phyloP scores from a whole-genome alignment of 495 filamentous ascomycete species.

The Penicillium taxi region DNA sequence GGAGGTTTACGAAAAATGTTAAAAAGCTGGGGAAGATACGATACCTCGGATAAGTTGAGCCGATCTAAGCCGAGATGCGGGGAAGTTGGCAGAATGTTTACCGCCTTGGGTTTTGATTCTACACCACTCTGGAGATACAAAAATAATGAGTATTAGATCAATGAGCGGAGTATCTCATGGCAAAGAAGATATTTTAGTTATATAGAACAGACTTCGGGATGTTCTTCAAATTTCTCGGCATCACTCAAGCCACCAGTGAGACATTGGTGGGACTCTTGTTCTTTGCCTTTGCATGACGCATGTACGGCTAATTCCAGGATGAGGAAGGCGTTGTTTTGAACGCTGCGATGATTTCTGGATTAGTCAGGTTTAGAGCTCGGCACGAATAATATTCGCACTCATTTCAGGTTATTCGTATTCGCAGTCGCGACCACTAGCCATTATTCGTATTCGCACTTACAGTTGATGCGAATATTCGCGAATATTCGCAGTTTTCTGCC shows the following conservation, averaged over 20 bases:
- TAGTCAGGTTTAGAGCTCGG: too few relatives aligned
- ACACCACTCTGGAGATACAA: not conserved
- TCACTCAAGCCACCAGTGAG: conserved; percentile 2
- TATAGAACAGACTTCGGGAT: too few relatives aligned
- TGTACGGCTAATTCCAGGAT: conserved; percentile 4
- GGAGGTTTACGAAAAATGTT: conserved; percentile 7
- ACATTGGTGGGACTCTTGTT: conserved; percentile 7
- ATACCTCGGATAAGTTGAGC: conserved; percentile 31
- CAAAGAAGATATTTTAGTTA: too few relatives aligned
- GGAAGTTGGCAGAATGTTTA: too few relatives aligned
- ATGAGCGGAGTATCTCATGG: too few relatives aligned
- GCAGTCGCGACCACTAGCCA: too few relatives aligned
- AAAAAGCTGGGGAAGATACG: conserved; percentile 41
- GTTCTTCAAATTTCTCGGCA: conserved; percentile 1
- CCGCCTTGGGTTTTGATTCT: not conserved
- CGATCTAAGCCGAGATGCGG: conserved; percentile 18
- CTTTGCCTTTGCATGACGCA: conserved; percentile 5
- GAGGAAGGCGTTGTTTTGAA: conserved; percentile 11
- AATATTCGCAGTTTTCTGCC: too few relatives aligned
- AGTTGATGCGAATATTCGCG: too few relatives aligned
- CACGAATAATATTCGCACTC: too few relatives aligned
- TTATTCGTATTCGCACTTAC: too few relatives aligned
- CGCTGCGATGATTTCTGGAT: too few relatives aligned
- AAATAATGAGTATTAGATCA: not conserved
- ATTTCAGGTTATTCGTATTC: too few relatives aligned